Evolutionary conservation across 495 filamentous ascomycete genomes (phyloP).

Genomic region (Penicillium subrubescens): DNA sequence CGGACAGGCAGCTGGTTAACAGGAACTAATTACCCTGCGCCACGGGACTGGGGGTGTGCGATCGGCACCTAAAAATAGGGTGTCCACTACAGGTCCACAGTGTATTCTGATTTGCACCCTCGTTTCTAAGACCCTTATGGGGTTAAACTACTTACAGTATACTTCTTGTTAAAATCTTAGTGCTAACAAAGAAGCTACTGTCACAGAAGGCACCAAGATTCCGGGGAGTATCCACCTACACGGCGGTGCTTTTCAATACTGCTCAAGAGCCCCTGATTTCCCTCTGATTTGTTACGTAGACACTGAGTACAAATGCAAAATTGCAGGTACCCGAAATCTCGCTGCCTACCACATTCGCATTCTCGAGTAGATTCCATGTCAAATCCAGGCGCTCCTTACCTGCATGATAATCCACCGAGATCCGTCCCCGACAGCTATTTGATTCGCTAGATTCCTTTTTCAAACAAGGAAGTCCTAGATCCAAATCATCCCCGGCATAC

Average conservation of each 20-base stretch:
- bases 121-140: neutral
- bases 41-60: conserved; percentile 15
- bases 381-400: neutral
- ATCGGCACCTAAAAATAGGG: conserved; percentile 30
- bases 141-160: neutral
- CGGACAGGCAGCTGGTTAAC: neutral
- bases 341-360: conserved; percentile 3
- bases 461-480: conserved; percentile 3
- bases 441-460: neutral
- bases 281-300: neutral
- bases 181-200: neutral
- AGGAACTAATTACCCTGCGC: conserved; percentile 16
- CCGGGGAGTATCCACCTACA: conserved; percentile 12
- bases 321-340: conserved; percentile 16
- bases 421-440: neutral
- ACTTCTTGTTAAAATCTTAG: neutral
- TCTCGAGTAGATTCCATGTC: neutral
- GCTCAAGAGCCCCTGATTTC: neutral
- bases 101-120: conserved; percentile 3
- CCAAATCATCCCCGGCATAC: neutral
- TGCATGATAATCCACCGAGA: neutral
- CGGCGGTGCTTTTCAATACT: conserved; percentile 6
- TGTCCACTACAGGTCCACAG: no score
- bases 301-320: neutral
- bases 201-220: conserved; percentile 17